Evolutionary conservation across 768 basidiomycete genomes (phyloP).

Genomic region (Clitopilus hobsonii): DNA sequence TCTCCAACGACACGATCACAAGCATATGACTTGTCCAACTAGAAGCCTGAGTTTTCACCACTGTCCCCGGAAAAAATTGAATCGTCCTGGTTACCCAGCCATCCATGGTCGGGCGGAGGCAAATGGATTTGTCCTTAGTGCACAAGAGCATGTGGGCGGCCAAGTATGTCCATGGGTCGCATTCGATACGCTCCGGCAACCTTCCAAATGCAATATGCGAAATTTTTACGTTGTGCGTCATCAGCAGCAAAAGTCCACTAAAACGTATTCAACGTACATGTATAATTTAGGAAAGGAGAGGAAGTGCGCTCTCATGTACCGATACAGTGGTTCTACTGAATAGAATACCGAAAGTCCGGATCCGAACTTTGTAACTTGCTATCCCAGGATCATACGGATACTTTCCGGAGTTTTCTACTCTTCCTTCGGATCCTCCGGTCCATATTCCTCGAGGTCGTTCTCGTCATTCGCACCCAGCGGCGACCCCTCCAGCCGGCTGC

Average conservation of each 20-base stretch:
- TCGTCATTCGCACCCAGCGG: conserved; percentile 1
- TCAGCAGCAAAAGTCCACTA: neutral
- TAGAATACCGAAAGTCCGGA: neutral
- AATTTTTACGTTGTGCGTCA: neutral
- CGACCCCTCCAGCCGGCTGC: conserved; percentile 8
- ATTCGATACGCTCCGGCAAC: neutral
- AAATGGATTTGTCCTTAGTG: neutral
- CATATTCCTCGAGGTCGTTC: conserved; percentile 4
- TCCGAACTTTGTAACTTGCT: neutral
- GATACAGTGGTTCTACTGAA: too few relatives aligned
- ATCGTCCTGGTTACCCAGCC: neutral
- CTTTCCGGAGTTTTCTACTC: neutral
- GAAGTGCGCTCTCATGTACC: neutral
- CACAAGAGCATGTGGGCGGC: neutral
- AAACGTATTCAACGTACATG: neutral
- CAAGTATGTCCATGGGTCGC: neutral
- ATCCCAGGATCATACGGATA: neutral
- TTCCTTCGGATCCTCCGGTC: conserved; percentile 1
- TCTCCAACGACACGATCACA: neutral
- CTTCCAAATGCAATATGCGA: neutral
- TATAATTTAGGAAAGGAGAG: neutral
- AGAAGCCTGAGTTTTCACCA: neutral
- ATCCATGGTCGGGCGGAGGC: neutral
- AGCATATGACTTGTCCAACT: neutral
- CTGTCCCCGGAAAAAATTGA: neutral